Conservation (phyloP, 2,329 filamentous ascomycete species). For the Fusarium torreyae region DNA sequence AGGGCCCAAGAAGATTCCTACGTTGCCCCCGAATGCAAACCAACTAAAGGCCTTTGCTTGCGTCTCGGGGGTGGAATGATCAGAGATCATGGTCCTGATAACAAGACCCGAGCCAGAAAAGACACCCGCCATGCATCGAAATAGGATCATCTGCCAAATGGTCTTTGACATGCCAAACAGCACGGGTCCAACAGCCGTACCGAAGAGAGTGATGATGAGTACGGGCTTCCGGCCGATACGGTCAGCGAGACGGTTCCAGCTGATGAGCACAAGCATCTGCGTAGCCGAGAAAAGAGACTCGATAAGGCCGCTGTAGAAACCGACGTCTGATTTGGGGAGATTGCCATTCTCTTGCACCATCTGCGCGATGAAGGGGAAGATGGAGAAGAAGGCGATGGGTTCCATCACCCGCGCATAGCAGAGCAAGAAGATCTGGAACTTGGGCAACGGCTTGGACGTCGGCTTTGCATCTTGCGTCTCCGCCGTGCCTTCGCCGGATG, state of each 20-base stretch:
- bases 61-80: conserved; percentile 77
- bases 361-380: conserved; percentile 84
- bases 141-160: conserved; percentile 82
- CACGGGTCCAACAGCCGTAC: conserved; percentile 72
- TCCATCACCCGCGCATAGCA: conserved; percentile 82
- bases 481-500: conserved; percentile 12
- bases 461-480: conserved; percentile 10
- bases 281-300: conserved; percentile 81
- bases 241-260: conserved; percentile 77
- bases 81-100: conserved; percentile 82
- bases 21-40: conserved; percentile 81
- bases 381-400: conserved; percentile 86
- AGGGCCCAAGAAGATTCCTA: conserved; percentile 82
- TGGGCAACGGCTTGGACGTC: conserved; percentile 53
- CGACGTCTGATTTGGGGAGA: conserved; percentile 76
- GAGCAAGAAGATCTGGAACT: conserved; percentile 77
- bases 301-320: conserved; percentile 85
- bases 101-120: conserved; percentile 83
- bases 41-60: conserved; percentile 82
- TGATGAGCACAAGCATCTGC: conserved; percentile 83
- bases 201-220: conserved; percentile 76
- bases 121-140: conserved; percentile 78
- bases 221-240: conserved; percentile 80
- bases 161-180: conserved; percentile 78
- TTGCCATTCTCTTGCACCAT: conserved; percentile 80